Evolutionary conservation across 371 early-diverging fungal genomes (phyloP).

Genomic region (Mucor circinelloides): DNA sequence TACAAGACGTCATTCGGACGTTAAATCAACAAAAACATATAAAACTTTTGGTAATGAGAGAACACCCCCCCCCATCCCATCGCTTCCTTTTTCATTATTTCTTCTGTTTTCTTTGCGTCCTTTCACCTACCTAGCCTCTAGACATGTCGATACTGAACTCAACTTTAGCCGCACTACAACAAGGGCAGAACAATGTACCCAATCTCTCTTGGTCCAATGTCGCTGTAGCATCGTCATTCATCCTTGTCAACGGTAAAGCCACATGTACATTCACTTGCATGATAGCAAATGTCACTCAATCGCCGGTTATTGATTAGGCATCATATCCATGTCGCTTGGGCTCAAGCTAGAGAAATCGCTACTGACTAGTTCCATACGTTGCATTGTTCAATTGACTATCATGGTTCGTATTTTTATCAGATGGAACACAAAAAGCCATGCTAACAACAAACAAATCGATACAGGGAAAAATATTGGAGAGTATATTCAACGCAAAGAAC

Average conservation of each 20-base stretch:
- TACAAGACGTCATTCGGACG: slow-evolving; percentile 15
- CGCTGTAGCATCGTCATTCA: slow-evolving; percentile 47
- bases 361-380: slow-evolving; percentile 63
- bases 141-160: neutral
- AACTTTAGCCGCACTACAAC: neutral
- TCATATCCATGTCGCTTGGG: slow-evolving; percentile 59
- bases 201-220: slow-evolving; percentile 41
- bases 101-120: neutral
- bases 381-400: slow-evolving; percentile 64
- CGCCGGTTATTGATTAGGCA: slow-evolving; percentile 28
- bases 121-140: neutral
- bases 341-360: slow-evolving; percentile 65
- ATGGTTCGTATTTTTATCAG: slow-evolving; percentile 46
- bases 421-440: neutral
- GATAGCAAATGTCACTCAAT: neutral
- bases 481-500: slow-evolving; percentile 63
- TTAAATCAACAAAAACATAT: neutral
- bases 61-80: neutral
- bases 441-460: neutral
- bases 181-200: slow-evolving; percentile 9
- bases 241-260: slow-evolving; percentile 46
- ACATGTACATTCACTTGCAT: neutral
- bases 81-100: neutral
- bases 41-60: neutral
- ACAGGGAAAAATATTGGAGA: slow-evolving; percentile 64